A percentile compares a stretch with the other conserved stretches of the same genome.
These are phyloP conservation scores for Leucocoprinus leucothites DNA, from an alignment of 768 basidiomycete genomes.

Conservation along the genomic window DNA sequence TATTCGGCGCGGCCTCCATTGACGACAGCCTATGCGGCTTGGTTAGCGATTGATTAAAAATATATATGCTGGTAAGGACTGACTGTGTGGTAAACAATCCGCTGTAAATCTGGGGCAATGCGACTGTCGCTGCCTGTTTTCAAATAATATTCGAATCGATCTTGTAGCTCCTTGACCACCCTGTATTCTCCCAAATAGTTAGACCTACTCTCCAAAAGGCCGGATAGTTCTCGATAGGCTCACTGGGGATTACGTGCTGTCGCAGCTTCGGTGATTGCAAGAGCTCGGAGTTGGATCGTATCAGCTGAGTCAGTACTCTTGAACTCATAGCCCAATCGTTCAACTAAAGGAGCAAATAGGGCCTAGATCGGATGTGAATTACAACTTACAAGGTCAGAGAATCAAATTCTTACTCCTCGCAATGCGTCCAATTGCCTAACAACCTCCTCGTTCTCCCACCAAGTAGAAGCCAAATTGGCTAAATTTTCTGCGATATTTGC, in stretches of 20 bases:
- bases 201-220: no score
- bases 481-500: slow-evolving; percentile 61
- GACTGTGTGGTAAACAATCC: slow-evolving; percentile 51
- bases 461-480: slow-evolving; percentile 51
- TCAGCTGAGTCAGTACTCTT: no score
- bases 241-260: slow-evolving; percentile 26
- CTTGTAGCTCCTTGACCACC: slow-evolving; percentile 68
- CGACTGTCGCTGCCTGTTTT: slow-evolving; percentile 69
- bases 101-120: slow-evolving; percentile 79
- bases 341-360: slow-evolving; percentile 72
- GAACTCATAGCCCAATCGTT: slow-evolving; percentile 79
- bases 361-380: no score
- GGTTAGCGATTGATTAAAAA: no score
- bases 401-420: slow-evolving; percentile 45
- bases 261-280: slow-evolving; percentile 57
- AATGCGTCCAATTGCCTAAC: slow-evolving; percentile 56
- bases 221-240: no score
- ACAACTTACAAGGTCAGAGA: no score
- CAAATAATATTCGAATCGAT: slow-evolving; percentile 69
- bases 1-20: slow-evolving; percentile 65
- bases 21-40: not conserved
- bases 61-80: slow-evolving; percentile 16
- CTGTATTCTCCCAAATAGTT: no score
- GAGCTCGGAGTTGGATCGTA: slow-evolving; percentile 76
- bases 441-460: slow-evolving; percentile 77